Evolutionary conservation across 129 eudicot species (phyloP), one percentile per base, ranked within the genome.

Genomic region (Flaveria bidentis): DNA sequence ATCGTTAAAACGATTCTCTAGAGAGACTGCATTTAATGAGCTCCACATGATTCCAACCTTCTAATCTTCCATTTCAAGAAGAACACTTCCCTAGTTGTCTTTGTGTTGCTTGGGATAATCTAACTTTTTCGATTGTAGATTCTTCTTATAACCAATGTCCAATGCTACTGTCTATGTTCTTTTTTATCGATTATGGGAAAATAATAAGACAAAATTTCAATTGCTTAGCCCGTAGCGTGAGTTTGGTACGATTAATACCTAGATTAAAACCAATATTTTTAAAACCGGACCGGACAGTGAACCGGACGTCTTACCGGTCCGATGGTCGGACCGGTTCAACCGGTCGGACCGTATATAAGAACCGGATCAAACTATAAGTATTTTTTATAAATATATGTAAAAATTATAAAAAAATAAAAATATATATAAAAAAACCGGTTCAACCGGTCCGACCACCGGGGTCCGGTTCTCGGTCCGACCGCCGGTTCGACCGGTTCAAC

Each of bases 1-100:
- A 55, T 77, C 66, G 86, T 78, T 82, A 86, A 82, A 84, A 76
- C 53, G 91, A 87, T 81, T 85, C 88, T 80, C 85, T 75, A 64
- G 79, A 80, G 79, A 80, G 57, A 80, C 77, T 79, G 88, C 96
- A 85, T 82, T 93, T 88, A 91, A 90, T 90, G 97, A 87, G 60
- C 81, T 79, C 89, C 97, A 90, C 97, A 90, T 93, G 98, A 88
- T 90, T 93, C 98, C 98, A 93, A 90, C 84, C 97, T 88, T 87
- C 87, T 81, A 86, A 90, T 93, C 91, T 85, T 79, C 80, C 73
- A 82, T 88, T 91, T 91, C 98, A 77, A 87, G 93, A 80, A 88
- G 87, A 88, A 85, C 91, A 88, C 81, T 88, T 81, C 88, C 96
- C 91, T 87, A 84, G 86, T 80, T 79, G 62, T 55, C 62, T 56